Base-by-base conservation (phyloP, 2,329 filamentous ascomycete species). In the Xylaria sp. region DNA sequence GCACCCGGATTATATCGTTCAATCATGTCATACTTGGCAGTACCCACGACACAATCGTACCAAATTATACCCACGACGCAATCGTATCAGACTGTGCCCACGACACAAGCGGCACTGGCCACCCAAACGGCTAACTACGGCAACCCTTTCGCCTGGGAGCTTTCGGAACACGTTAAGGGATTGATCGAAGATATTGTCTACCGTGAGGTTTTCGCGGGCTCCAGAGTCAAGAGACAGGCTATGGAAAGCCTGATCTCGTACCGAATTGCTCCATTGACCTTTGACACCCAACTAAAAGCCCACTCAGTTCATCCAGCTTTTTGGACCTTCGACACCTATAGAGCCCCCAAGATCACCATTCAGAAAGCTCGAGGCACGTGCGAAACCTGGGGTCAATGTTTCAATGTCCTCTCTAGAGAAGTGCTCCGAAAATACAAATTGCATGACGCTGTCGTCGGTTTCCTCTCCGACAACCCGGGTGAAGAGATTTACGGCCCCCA, bases 291-390 rank as follows among this genome's bases (percentile, higher is more conserved):
- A 28, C 23, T 65, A 25, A 34, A 18, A 0, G n/a, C 20, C 18
- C 63, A 65, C 48, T 10, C 41, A 8, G 56, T 55, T 8, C 50
- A 55, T 20, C 56, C 56, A 10, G 63, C 48, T 10, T 65, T 65
- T 28, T 65, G 56, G 56, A 46, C 20, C 2, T 15, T 18, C 6
- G 46, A 55, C 4, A 25, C 30, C 6, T 25, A 56, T 20, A 23
- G 9, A 39, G 52, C 15, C 12, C 52, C 52, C 32, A 36, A 18
- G 52, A 39, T 39, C 15, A 39, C 10, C 15, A 56, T 56, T 18
- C 8, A 8, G 18, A 3, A 7, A 0, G 32, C 20, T 32, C 10
- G 6, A 12, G 12, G 4, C n/a, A 18, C 32, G 10, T 4, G 3
- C 18, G 36, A 36, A 4, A 12, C 12, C 9, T 5, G 50, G 28